phyloP scores from a whole-genome alignment of 2,329 filamentous ascomycete species.

The Aureobasidium leucospermi region DNA sequence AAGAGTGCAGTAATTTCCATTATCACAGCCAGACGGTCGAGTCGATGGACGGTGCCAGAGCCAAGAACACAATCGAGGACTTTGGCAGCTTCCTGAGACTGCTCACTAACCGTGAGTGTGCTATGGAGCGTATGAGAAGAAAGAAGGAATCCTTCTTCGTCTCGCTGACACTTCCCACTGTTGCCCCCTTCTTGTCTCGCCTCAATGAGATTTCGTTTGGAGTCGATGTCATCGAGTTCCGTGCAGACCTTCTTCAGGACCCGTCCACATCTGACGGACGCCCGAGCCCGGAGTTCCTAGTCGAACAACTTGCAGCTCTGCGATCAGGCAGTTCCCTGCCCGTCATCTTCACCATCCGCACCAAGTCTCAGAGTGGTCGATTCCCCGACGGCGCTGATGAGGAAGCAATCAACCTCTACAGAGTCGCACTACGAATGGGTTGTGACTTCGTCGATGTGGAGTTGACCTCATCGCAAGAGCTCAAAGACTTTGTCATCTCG shows the following conservation, averaged over 20 bases:
- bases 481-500: conserved; percentile 49
- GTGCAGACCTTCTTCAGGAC: conserved; percentile 84
- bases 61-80: conserved; percentile 51
- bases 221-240: conserved; percentile 84
- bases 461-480: conserved; percentile 71
- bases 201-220: conserved; percentile 72
- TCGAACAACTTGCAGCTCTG: conserved; percentile 72
- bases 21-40: conserved; percentile 73
- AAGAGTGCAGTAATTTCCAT: conserved; percentile 87
- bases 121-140: conserved; percentile 53
- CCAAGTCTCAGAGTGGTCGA: conserved; percentile 73
- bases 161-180: conserved; percentile 73
- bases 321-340: conserved; percentile 66
- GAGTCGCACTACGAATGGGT: conserved; percentile 70
- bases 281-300: conserved; percentile 66
- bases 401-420: conserved; percentile 63
- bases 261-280: conserved; percentile 50
- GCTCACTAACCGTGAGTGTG: conserved; percentile 54
- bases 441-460: conserved; percentile 92
- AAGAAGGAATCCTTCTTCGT: conserved; percentile 81
- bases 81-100: conserved; percentile 66
- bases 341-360: conserved; percentile 87
- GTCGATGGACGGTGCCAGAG: conserved; percentile 22
- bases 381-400: conserved; percentile 72
- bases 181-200: conserved; percentile 55